These are phyloP conservation scores for Plasmodium ovale DNA, from an alignment of 169 alveolate genomes.

Conservation along the genomic window DNA sequence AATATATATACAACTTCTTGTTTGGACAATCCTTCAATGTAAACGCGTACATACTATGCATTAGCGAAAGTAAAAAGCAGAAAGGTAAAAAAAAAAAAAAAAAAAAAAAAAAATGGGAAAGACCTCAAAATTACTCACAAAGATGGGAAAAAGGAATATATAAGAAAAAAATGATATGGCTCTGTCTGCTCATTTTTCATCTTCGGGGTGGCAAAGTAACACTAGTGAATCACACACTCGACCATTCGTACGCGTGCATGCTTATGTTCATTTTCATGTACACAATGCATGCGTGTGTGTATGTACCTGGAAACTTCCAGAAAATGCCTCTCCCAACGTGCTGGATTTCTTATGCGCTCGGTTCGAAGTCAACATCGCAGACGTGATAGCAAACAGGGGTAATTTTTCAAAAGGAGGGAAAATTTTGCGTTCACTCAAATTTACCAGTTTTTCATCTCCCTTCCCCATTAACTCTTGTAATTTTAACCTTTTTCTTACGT, in stretches of 20 bases:
- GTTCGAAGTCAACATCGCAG: constrained; percentile 52
- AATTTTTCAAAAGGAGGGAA: not conserved
- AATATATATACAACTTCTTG: constrained; percentile 60
- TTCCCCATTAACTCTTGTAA: not conserved
- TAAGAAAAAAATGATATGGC: no score
- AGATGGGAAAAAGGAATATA: no score
- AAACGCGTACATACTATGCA: constrained; percentile 44
- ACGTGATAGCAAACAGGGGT: constrained; percentile 48
- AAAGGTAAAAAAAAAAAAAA: constrained; percentile 9
- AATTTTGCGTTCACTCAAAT: not conserved
- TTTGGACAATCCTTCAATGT: constrained; percentile 39
- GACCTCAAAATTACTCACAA: not conserved
- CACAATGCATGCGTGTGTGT: not conserved
- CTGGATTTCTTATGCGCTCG: constrained; percentile 23
- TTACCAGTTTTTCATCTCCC: not conserved
- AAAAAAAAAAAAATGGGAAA: not conserved
- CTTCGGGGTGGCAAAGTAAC: no score
- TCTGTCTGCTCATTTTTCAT: no score
- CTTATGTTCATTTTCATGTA: not conserved
- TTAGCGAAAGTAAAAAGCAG: constrained; percentile 33
- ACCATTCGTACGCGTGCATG: not conserved
- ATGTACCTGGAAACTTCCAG: not conserved
- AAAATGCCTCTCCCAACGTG: not conserved
- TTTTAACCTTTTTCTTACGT: not conserved
- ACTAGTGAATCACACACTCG: no score